Evolutionary conservation across 345 rosid genomes (phyloP).

Genomic region (Crucihimalaya himalaica): DNA sequence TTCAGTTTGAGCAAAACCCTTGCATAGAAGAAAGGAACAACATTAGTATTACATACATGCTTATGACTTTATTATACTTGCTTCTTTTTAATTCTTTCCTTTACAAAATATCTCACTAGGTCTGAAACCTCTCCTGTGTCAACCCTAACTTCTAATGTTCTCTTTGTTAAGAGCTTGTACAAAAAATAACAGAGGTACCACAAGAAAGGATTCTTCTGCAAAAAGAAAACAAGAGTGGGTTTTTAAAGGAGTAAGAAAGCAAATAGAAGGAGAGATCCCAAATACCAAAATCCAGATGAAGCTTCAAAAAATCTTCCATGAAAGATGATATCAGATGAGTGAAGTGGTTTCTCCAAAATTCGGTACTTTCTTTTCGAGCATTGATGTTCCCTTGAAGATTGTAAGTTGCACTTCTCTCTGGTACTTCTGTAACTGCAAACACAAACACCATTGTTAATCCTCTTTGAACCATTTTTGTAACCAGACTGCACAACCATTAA

Average conservation of each 20-base stretch:
- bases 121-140: conserved; percentile 20
- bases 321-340: conserved; percentile 12
- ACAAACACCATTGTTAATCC: conserved; percentile 14
- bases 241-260: not conserved
- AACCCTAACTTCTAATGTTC: conserved; percentile 19
- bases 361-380: conserved; percentile 80
- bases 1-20: not conserved
- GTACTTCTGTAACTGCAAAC: conserved; percentile 58
- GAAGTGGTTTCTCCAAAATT: conserved; percentile 18
- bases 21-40: not conserved
- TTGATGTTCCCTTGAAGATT: conserved; percentile 71
- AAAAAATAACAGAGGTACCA: conserved; percentile 29
- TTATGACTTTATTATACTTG: not conserved
- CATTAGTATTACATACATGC: not conserved
- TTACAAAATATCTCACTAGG: conserved; percentile 20
- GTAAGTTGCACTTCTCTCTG: conserved; percentile 69
- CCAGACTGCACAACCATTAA: not conserved
- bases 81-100: conserved; percentile 12
- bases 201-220: conserved; percentile 29
- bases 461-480: not conserved
- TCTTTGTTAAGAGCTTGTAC: conserved; percentile 26
- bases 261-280: not conserved
- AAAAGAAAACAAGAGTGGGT: conserved; percentile 5
- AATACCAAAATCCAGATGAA: conserved; percentile 6
- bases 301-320: conserved; percentile 5